These are phyloP conservation scores for Leptodermis oblonga DNA, from an alignment of 257 asterid species.

Conservation along the genomic window DNA sequence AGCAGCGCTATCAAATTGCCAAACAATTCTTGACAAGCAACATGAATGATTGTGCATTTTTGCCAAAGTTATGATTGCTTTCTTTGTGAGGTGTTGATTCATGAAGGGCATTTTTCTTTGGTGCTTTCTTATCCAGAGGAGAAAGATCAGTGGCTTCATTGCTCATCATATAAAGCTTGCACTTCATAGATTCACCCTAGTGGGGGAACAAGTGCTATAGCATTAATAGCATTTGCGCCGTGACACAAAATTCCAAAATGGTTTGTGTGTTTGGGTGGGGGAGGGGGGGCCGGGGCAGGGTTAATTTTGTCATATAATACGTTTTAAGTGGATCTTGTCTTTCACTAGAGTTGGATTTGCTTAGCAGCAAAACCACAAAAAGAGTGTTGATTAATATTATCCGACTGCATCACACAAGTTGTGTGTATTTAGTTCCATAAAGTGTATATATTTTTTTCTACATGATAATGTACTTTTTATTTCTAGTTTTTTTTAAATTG, in stretches of 20 bases:
- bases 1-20: background rate
- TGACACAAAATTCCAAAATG: background rate
- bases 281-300: no score
- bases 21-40: background rate
- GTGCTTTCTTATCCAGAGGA: background rate
- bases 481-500: no score
- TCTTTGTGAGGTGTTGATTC: background rate
- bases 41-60: background rate
- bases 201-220: slow-evolving; percentile 3
- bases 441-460: no score
- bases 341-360: background rate
- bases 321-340: no score
- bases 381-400: background rate
- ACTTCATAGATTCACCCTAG: background rate
- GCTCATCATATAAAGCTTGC: background rate
- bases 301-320: background rate
- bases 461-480: no score
- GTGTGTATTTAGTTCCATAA: no score
- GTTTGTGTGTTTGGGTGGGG: no score
- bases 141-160: background rate
- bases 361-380: background rate
- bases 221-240: background rate
- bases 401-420: no score
- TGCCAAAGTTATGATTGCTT: no score
- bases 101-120: background rate